phyloP scores from a whole-genome alignment of 306 rosid genomes.

The Ormosia emarginata region DNA sequence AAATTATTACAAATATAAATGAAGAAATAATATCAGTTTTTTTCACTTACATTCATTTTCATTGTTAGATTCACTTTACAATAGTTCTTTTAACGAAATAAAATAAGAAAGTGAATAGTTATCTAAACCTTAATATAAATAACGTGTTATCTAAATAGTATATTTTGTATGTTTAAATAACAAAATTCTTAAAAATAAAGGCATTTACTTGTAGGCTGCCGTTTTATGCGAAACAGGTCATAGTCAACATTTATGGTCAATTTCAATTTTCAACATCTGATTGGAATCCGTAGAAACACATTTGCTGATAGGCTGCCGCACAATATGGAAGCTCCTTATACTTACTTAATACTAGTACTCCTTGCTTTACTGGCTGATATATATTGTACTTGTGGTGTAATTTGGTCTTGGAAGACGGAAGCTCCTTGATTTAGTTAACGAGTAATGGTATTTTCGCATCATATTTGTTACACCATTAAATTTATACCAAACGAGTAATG shows the following conservation, averaged over 20 bases:
- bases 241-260: neutral
- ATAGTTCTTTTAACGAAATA: too few relatives aligned
- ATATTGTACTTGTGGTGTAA: neutral
- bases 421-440: neutral
- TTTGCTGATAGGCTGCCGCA: neutral
- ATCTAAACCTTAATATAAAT: too few relatives aligned
- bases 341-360: neutral
- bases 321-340: neutral
- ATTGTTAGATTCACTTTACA: too few relatives aligned
- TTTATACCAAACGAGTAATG: neutral
- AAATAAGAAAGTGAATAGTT: too few relatives aligned
- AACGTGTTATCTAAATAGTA: too few relatives aligned
- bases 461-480: neutral
- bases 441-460: neutral
- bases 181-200: neutral
- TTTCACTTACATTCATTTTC: too few relatives aligned
- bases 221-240: neutral
- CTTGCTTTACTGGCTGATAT: neutral
- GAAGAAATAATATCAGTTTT: too few relatives aligned
- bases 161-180: neutral
- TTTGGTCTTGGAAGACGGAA: neutral
- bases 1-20: too few relatives aligned
- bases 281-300: neutral
- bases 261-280: slow-evolving; percentile 8
- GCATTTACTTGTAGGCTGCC: neutral